Base-by-base conservation (phyloP, 352 stramenopile genomes). In the Pythium vanterpoolii region DNA sequence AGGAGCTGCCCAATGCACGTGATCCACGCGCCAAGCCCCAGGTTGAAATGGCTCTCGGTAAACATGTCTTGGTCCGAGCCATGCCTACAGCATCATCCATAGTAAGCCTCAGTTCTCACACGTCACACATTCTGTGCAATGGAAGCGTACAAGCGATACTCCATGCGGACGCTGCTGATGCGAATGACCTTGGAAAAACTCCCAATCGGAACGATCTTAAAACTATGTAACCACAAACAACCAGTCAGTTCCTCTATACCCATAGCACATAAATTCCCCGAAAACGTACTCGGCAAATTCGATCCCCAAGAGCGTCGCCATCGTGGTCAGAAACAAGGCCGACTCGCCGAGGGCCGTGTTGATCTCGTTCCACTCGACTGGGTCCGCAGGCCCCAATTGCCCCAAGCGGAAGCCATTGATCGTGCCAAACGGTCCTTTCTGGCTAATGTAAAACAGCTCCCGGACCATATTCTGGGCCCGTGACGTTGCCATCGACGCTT, bases 311-410 rank as follows among this genome's bases (percentile, higher is more conserved):
- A 76, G 72, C 11, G 56, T 70, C 1, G 78, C 76, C 49, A 96
- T 58, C 7, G 78, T 89, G 34, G 84, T 69, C 16, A 95, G 45
- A 19, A 95, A 55, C 46, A 94, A 62, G 13, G 83, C 83, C 26
- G 71, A 79, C 53, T 96, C 82, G 7, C 87, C 87, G 7, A 92
- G 77, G 6, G 73, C 87, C 24, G 87, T 82, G 27, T 96, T 96
- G 65, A 94, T 94, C 58, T 96, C 87, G 56, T 95, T 90, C 87
- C 87, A 96, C 52, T 96, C 87, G 30, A 93, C 69, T 6, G 83
- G 67, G 13, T 73, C 64, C 1, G 65, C 73, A 1, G 75, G 54
- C n/a, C n/a, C n/a, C 40, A 86, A 62, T 44, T 87, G 80, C 4
- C 87, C 87, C 60, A 96, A 71, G 19, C 83, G 74, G 59, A 96